Percentiles rank a stretch among this genome's conserved stretches.
Conservation (phyloP, 768 basidiomycete species). For the Tephrocybe sp. region DNA sequence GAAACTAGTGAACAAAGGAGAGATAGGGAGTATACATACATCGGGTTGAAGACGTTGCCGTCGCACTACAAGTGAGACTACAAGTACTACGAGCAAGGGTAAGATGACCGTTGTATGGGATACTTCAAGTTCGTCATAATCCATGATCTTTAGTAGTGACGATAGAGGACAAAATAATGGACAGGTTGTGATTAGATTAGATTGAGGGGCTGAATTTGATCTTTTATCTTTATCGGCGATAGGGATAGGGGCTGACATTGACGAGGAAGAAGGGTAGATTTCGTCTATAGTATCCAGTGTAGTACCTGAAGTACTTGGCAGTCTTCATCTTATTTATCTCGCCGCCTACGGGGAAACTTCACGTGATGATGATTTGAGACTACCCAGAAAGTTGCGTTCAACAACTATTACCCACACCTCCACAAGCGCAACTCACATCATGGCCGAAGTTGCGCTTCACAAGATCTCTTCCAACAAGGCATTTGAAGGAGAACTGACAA, state of each 20-base stretch:
- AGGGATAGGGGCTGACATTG: slow-evolving; percentile 4
- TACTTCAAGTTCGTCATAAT: too few relatives aligned
- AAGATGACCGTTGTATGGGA: slow-evolving; percentile 6
- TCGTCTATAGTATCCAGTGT: too few relatives aligned
- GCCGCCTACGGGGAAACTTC: slow-evolving; percentile 5
- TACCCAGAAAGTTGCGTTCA: neutral
- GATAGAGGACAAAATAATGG: too few relatives aligned
- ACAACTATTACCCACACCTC: neutral
- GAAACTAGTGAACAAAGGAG: neutral
- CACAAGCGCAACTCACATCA: slow-evolving; percentile 2
- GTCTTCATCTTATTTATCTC: too few relatives aligned
- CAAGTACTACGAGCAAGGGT: neutral
- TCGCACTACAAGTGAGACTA: neutral
- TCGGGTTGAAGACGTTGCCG: neutral
- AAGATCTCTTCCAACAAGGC: slow-evolving; percentile 75
- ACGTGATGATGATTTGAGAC: slow-evolving; percentile 15
- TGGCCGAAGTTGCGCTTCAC: slow-evolving; percentile 39
- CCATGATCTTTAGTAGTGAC: too few relatives aligned
- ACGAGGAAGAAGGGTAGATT: neutral
- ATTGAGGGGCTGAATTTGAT: slow-evolving; percentile 1
- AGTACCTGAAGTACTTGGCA: too few relatives aligned
- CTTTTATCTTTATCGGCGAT: slow-evolving; percentile 1
- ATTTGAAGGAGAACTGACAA: slow-evolving; percentile 78
- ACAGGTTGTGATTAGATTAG: slow-evolving; percentile 3
- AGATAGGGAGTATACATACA: slow-evolving; percentile 3